Evolutionary conservation across 345 rosid genomes (phyloP).

Genomic region (Hibiscus mutabilis): DNA sequence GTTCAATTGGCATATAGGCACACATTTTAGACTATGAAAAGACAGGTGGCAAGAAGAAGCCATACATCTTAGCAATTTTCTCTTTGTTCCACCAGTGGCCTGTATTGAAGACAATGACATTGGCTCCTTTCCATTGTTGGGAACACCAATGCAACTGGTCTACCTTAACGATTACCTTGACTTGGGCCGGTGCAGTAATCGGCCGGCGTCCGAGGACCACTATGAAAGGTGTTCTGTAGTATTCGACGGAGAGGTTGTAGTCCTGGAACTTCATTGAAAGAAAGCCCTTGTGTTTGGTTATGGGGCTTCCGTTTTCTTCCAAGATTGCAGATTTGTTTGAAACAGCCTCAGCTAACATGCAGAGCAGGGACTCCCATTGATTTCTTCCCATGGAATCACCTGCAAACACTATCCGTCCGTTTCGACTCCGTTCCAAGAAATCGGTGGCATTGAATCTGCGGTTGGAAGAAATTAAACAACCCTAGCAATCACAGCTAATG

Average conservation of each 20-base stretch:
- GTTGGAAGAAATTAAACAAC: not conserved
- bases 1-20: too few relatives aligned
- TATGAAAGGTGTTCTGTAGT: slow-evolving; percentile 72
- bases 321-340: slow-evolving; percentile 52
- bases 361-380: slow-evolving; percentile 86
- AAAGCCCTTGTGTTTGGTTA: slow-evolving; percentile 77
- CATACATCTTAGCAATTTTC: slow-evolving; percentile 48
- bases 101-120: slow-evolving; percentile 62
- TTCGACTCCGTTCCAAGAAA: slow-evolving; percentile 55
- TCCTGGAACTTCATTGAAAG: slow-evolving; percentile 65
- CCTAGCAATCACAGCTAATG: not conserved
- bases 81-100: slow-evolving; percentile 89
- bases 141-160: slow-evolving; percentile 67
- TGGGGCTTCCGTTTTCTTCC: slow-evolving; percentile 64
- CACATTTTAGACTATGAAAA: not conserved
- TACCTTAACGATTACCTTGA: slow-evolving; percentile 45
- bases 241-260: slow-evolving; percentile 71
- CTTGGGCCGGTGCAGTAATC: slow-evolving; percentile 21
- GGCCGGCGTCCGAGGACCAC: slow-evolving; percentile 52
- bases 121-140: slow-evolving; percentile 53
- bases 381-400: slow-evolving; percentile 90
- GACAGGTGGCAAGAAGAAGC: not conserved
- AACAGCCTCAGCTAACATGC: slow-evolving; percentile 62
- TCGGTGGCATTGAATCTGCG: slow-evolving; percentile 71
- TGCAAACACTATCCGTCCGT: slow-evolving; percentile 73